A percentile compares a stretch with the other conserved stretches of the same genome.
Conservation (phyloP, 2,329 filamentous ascomycete species). For the Phaeosphaeriaceae sp. region DNA sequence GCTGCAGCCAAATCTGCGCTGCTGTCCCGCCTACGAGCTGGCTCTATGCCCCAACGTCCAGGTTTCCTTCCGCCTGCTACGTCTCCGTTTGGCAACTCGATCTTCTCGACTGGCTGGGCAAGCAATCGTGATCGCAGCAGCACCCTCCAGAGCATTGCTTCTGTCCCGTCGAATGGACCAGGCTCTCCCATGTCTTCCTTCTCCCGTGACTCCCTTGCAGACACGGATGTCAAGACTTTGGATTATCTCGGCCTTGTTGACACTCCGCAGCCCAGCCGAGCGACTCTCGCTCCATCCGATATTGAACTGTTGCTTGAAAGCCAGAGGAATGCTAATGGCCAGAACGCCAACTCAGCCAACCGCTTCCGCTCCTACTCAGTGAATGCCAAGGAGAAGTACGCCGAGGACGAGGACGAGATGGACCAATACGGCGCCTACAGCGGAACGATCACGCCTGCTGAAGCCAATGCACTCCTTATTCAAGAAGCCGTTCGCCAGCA, state of each 20-base stretch:
- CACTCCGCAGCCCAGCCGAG: slow-evolving; percentile 81
- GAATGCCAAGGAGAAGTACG: slow-evolving; percentile 90
- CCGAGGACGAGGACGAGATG: slow-evolving; percentile 62
- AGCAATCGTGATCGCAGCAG: slow-evolving; percentile 81
- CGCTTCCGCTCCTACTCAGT: slow-evolving; percentile 97
- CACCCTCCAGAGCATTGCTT: slow-evolving; percentile 88
- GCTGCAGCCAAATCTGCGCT: slow-evolving; percentile 71
- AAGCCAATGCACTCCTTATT: slow-evolving; percentile 66
- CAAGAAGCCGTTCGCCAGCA: slow-evolving; percentile 84
- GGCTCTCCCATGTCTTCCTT: slow-evolving; percentile 87
- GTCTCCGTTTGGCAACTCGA: slow-evolving; percentile 82
- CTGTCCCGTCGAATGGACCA: slow-evolving; percentile 83
- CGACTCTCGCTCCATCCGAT: slow-evolving; percentile 71
- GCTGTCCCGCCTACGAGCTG: slow-evolving; percentile 84
- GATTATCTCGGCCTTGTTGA: slow-evolving; percentile 96
- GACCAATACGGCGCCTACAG: slow-evolving; percentile 71
- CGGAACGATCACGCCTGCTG: slow-evolving; percentile 66
- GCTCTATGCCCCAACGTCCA: slow-evolving; percentile 90
- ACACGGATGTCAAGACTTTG: slow-evolving; percentile 89
- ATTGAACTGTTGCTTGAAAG: slow-evolving; percentile 59
- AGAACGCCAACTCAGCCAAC: slow-evolving; percentile 73
- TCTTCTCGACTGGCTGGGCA: slow-evolving; percentile 89
- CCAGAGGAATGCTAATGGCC: slow-evolving; percentile 62
- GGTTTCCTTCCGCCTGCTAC: slow-evolving; percentile 66
- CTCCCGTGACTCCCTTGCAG: slow-evolving; percentile 81